These are phyloP conservation scores for Mycena filopes DNA, from an alignment of 768 basidiomycete genomes.

Conservation along the genomic window DNA sequence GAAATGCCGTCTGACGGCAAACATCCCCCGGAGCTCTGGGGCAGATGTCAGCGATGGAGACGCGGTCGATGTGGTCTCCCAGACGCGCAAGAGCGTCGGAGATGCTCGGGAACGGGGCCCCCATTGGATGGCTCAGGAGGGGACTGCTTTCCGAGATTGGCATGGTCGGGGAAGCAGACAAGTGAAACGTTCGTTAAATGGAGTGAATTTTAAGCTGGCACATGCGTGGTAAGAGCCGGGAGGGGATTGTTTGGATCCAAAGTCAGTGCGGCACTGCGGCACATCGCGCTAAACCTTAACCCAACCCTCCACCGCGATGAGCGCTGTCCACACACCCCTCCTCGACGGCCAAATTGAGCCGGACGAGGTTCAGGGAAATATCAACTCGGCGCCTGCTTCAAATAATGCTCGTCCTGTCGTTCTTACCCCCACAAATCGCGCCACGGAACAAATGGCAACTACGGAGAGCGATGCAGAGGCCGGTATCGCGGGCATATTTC, in stretches of 20 bases:
- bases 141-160: conserved; percentile 36
- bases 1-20: conserved; percentile 40
- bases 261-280: too few relatives aligned
- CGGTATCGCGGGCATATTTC: conserved; percentile 80
- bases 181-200: too few relatives aligned
- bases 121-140: conserved; percentile 22
- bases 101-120: conserved; percentile 29
- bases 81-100: conserved; percentile 32
- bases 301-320: conserved; percentile 53
- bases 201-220: too few relatives aligned
- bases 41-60: conserved; percentile 36
- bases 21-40: conserved; percentile 31
- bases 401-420: conserved; percentile 58
- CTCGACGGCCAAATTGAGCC: conserved; percentile 88
- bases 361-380: conserved; percentile 63
- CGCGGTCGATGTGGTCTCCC: conserved; percentile 34
- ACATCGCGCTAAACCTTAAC: not conserved
- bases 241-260: too few relatives aligned
- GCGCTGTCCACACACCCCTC: conserved; percentile 65
- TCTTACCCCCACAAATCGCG: conserved; percentile 63
- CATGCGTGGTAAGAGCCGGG: too few relatives aligned
- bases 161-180: conserved; percentile 6
- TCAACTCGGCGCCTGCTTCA: conserved; percentile 41
- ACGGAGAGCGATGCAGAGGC: conserved; percentile 78
- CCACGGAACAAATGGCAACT: conserved; percentile 58